Conservation (phyloP, 495 filamentous ascomycete species). For the Chaetomidium leptoderma region DNA sequence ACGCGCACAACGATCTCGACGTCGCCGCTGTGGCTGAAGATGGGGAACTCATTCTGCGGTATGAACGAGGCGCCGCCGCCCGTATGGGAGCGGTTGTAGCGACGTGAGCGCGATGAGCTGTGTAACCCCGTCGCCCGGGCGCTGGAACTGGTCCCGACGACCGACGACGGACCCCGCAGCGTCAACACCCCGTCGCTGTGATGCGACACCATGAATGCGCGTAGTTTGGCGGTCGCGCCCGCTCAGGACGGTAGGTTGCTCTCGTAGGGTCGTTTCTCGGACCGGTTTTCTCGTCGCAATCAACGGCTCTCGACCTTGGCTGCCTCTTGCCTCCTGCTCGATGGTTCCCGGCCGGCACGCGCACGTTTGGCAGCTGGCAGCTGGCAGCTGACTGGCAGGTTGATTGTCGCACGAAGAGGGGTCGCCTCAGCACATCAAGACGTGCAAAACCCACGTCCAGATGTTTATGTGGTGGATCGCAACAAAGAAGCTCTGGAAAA, state of each 20-base stretch:
- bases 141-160: constrained; percentile 40
- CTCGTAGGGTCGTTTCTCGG: neutral
- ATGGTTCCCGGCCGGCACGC: constrained; percentile 6
- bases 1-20: constrained; percentile 76
- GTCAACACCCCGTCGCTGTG: constrained; percentile 54
- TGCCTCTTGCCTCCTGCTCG: constrained; percentile 24
- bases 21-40: constrained; percentile 85
- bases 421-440: neutral
- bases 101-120: constrained; percentile 60
- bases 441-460: neutral
- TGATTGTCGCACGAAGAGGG: constrained; percentile 3
- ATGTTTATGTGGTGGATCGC: constrained; percentile 1
- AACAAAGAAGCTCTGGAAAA: constrained; percentile 1
- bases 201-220: constrained; percentile 63
- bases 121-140: constrained; percentile 48
- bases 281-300: neutral
- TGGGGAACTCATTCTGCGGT: constrained; percentile 83
- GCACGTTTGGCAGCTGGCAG: constrained; percentile 21
- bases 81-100: constrained; percentile 76
- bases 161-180: constrained; percentile 56
- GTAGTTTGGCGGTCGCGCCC: constrained; percentile 24
- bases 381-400: constrained; percentile 24
- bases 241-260: constrained; percentile 6
- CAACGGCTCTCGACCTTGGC: constrained; percentile 13
- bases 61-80: constrained; percentile 65